These are phyloP conservation scores for Zoysia matrella DNA, from an alignment of 202 grass and related monocot species.

Conservation along the genomic window DNA sequence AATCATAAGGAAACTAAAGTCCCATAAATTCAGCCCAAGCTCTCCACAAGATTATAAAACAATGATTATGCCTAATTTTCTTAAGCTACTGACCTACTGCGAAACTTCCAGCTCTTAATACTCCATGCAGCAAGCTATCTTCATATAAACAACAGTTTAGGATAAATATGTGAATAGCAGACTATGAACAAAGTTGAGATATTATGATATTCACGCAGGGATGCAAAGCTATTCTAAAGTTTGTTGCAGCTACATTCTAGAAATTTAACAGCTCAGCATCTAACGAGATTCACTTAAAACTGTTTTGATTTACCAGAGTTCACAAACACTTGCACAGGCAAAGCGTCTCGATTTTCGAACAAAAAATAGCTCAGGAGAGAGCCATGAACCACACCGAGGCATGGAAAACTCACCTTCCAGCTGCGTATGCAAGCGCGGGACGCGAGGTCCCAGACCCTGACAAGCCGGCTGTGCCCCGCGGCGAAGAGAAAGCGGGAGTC, in stretches of 20 bases:
- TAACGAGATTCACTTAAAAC: neutral
- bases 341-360: constrained; percentile 12
- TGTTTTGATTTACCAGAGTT: neutral
- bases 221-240: neutral
- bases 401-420: constrained; percentile 66
- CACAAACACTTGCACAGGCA: neutral
- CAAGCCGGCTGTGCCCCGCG: constrained; percentile 68
- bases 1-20: neutral
- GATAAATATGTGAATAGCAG: neutral
- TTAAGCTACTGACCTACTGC: neutral
- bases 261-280: neutral
- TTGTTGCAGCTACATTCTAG: neutral
- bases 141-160: neutral
- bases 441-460: constrained; percentile 88
- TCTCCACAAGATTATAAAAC: neutral
- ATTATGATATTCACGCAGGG: neutral
- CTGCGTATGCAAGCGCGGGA: constrained; percentile 73
- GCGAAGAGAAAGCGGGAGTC: constrained; percentile 73
- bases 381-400: neutral
- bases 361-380: neutral
- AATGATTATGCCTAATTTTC: neutral
- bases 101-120: neutral
- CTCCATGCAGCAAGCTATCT: neutral
- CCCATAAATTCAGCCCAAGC: neutral
- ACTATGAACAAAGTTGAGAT: neutral